Percentiles rank a stretch among this genome's conserved stretches.
Conservation (phyloP, 352 stramenopile genomes). For the Pythium phragmitis region DNA sequence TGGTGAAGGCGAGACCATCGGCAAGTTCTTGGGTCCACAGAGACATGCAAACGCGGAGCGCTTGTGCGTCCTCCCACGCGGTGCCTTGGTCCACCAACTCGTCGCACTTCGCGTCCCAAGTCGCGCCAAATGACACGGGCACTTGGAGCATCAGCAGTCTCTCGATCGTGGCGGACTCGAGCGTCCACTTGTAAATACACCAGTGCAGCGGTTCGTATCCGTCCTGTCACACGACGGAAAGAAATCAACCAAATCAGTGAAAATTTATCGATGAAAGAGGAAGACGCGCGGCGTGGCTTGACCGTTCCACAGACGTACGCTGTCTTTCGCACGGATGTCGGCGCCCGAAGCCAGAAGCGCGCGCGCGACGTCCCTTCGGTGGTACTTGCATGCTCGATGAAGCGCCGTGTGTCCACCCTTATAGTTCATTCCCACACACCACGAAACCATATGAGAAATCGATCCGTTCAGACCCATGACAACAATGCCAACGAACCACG, state of each 20-base stretch:
- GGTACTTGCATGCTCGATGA: neutral
- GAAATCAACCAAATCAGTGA: neutral
- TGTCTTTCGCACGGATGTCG: neutral
- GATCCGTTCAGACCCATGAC: no score
- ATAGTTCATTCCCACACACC: neutral
- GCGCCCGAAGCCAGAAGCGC: neutral
- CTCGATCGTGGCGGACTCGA: no score
- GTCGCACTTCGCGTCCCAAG: slow-evolving; percentile 5
- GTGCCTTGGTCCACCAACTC: neutral
- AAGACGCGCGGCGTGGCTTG: neutral
- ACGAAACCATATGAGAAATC: no score
- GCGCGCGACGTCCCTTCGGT: neutral
- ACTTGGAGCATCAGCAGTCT: neutral
- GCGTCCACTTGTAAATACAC: neutral
- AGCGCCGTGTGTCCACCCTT: neutral
- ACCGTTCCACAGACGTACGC: neutral
- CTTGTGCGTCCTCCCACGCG: neutral
- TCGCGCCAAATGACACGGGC: neutral
- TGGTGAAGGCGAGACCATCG: neutral
- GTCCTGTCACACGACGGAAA: neutral
- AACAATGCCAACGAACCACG: neutral
- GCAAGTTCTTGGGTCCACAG: neutral
- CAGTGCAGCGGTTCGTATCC: neutral
- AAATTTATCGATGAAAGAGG: neutral
- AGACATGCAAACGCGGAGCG: neutral